These are phyloP conservation scores for Picocystis salinarum DNA, from an alignment of 139 green algal genomes.

Conservation along the genomic window DNA sequence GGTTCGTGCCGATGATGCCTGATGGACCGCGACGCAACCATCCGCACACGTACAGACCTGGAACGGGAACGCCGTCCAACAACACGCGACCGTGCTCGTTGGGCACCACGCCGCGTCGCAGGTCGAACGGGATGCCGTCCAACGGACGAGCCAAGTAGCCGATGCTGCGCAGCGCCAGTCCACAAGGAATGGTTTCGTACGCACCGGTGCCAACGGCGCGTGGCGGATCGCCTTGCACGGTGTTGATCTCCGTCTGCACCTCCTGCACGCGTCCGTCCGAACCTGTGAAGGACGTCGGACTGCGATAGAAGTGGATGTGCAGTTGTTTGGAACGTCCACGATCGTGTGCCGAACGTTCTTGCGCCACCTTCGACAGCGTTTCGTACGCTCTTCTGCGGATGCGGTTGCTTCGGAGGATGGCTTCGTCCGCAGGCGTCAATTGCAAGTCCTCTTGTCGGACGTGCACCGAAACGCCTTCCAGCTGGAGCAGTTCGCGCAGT, in stretches of 20 bases:
- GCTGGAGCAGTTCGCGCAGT: conserved; percentile 70
- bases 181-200: conserved; percentile 26
- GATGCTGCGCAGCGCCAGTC: conserved; percentile 62
- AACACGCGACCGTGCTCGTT: conserved; percentile 20
- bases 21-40: conserved; percentile 73
- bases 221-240: conserved; percentile 3
- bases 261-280: neutral
- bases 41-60: conserved; percentile 60
- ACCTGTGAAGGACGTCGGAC: conserved; percentile 20
- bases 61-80: conserved; percentile 15
- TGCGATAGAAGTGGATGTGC: conserved; percentile 53
- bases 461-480: conserved; percentile 22
- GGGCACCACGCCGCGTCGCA: conserved; percentile 27
- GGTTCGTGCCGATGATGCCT: conserved; percentile 65
- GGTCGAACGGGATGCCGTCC: conserved; percentile 53
- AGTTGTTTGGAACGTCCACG: conserved; percentile 14
- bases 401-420: neutral
- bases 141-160: conserved; percentile 50
- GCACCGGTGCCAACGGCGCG: conserved; percentile 34
- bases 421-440: conserved; percentile 4
- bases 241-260: conserved; percentile 17
- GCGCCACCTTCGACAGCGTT: no score
- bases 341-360: no score
- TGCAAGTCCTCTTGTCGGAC: conserved; percentile 5
- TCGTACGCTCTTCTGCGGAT: neutral